Evolutionary conservation across 2,329 filamentous ascomycete species (phyloP).

Genomic region (Fusarium pseudonygamai): DNA sequence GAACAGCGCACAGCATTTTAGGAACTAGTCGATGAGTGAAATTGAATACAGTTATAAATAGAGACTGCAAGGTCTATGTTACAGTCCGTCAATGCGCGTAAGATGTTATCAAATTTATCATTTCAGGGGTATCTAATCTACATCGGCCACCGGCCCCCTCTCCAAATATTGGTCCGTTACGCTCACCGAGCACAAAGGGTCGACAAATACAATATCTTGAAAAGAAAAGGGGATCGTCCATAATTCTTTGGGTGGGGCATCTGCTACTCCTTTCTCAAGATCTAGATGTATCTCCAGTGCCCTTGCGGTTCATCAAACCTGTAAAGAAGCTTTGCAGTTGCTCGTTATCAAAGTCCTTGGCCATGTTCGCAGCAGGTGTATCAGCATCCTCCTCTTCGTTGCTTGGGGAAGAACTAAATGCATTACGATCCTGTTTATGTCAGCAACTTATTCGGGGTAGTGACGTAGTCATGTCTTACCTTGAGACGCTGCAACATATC

Average conservation of each 20-base stretch:
- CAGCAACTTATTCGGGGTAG: slow-evolving; percentile 12
- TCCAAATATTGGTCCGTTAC: slow-evolving; percentile 16
- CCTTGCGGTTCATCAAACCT: slow-evolving; percentile 66
- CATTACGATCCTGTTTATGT: slow-evolving; percentile 63
- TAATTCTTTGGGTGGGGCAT: background rate
- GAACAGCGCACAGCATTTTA: background rate
- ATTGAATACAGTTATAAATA: background rate
- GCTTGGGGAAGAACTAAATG: slow-evolving; percentile 59
- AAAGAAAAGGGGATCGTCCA: background rate
- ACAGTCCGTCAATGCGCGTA: background rate
- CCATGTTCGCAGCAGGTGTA: slow-evolving; percentile 53
- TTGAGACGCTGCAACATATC: slow-evolving; percentile 90
- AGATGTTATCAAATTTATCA: slow-evolving; percentile 36
- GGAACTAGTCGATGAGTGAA: background rate
- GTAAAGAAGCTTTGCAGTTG: slow-evolving; percentile 69
- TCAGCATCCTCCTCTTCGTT: slow-evolving; percentile 51
- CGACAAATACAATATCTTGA: slow-evolving; percentile 1
- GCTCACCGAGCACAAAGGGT: slow-evolving; percentile 5
- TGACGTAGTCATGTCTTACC: slow-evolving; percentile 58
- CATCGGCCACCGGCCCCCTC: slow-evolving; percentile 39
- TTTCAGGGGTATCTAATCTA: slow-evolving; percentile 56
- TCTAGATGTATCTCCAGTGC: slow-evolving; percentile 29
- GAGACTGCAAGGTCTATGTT: background rate
- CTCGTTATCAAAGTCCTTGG: slow-evolving; percentile 60
- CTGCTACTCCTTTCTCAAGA: slow-evolving; percentile 10